Percentiles rank a stretch among this genome's conserved stretches.
Evolutionary conservation across 495 filamentous ascomycete genomes (phyloP).

Genomic region (Pyrenula massariospora): DNA sequence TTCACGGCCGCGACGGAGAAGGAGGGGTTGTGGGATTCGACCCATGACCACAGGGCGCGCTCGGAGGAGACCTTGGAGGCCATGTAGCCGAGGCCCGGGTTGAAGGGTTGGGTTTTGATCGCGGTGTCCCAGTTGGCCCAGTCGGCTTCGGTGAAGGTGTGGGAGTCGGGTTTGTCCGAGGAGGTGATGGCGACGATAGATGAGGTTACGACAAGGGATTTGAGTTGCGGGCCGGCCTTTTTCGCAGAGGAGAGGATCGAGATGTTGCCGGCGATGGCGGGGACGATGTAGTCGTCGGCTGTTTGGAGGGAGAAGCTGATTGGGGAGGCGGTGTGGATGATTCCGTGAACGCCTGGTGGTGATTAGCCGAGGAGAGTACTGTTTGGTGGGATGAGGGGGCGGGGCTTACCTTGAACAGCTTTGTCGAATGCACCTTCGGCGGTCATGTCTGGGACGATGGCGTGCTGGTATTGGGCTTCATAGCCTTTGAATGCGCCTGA

Average conservation of each 20-base stretch:
- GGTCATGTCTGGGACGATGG: slow-evolving; percentile 25
- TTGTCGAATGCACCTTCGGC: slow-evolving; percentile 25
- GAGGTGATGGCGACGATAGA: slow-evolving; percentile 16
- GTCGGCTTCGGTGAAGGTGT: slow-evolving; percentile 36
- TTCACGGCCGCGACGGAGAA: slow-evolving; percentile 13
- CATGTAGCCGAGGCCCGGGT: slow-evolving; percentile 16
- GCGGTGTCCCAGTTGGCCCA: slow-evolving; percentile 20
- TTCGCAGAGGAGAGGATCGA: slow-evolving; percentile 27
- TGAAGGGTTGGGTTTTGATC: slow-evolving; percentile 16
- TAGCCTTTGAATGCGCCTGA: slow-evolving; percentile 14
- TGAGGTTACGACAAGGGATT: slow-evolving; percentile 26
- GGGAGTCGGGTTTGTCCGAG: slow-evolving; percentile 13
- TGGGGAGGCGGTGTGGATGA: slow-evolving; percentile 21
- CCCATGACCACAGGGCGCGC: slow-evolving; percentile 18
- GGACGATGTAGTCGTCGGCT: slow-evolving; percentile 26
- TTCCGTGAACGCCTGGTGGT: slow-evolving; percentile 1
- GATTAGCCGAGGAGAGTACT: background rate
- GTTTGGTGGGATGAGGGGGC: background rate
- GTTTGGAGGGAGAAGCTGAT: slow-evolving; percentile 24
- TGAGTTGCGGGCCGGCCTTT: slow-evolving; percentile 39
- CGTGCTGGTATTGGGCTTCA: slow-evolving; percentile 20
- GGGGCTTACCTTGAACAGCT: slow-evolving; percentile 19
- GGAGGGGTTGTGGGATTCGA: slow-evolving; percentile 11
- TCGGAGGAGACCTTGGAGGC: slow-evolving; percentile 27
- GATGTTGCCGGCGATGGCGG: slow-evolving; percentile 19